A percentile compares a stretch with the other conserved stretches of the same genome.
Evolutionary conservation across 2,329 filamentous ascomycete species (phyloP).

Genomic region (Pseudopyricularia javanii): DNA sequence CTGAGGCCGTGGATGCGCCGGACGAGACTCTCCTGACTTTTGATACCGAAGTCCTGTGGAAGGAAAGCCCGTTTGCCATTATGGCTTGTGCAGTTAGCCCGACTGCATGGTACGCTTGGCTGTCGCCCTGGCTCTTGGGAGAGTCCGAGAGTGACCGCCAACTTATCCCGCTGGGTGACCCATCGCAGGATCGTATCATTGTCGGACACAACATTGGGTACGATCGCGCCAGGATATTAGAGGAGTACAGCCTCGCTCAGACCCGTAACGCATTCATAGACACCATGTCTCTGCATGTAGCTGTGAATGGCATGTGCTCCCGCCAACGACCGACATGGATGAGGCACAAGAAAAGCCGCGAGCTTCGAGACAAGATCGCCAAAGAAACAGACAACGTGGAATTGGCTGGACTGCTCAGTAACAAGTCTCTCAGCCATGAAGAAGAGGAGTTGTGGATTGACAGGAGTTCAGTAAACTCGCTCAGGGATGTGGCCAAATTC

Average conservation of each 20-base stretch:
- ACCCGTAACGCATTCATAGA: slow-evolving; percentile 81
- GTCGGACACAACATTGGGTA: slow-evolving; percentile 95
- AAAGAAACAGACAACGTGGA: slow-evolving; percentile 60
- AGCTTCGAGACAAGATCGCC: slow-evolving; percentile 68
- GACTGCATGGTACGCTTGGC: slow-evolving; percentile 91
- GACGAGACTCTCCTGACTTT: slow-evolving; percentile 78
- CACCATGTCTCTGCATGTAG: slow-evolving; percentile 96
- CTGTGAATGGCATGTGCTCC: slow-evolving; percentile 98
- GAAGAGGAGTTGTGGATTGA: slow-evolving; percentile 96
- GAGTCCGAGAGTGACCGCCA: slow-evolving; percentile 70
- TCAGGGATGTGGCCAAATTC: slow-evolving; percentile 92
- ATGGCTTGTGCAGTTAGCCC: slow-evolving; percentile 93
- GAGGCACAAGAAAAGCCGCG: slow-evolving; percentile 84
- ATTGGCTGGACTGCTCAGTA: slow-evolving; percentile 57
- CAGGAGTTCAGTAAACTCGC: slow-evolving; percentile 85
- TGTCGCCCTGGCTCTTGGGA: slow-evolving; percentile 87
- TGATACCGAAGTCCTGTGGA: slow-evolving; percentile 95
- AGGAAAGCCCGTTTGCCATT: slow-evolving; percentile 80
- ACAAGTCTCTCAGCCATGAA: slow-evolving; percentile 57
- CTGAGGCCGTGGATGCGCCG: slow-evolving; percentile 61
- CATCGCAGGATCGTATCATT: slow-evolving; percentile 59
- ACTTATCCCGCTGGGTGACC: slow-evolving; percentile 76
- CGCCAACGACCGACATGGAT: slow-evolving; percentile 94
- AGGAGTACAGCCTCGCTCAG: slow-evolving; percentile 80
- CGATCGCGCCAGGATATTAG: slow-evolving; percentile 74